A percentile compares a stretch with the other conserved stretches of the same genome.
Evolutionary conservation across 768 basidiomycete species (phyloP).

Genomic region (Calvatia gigantea): DNA sequence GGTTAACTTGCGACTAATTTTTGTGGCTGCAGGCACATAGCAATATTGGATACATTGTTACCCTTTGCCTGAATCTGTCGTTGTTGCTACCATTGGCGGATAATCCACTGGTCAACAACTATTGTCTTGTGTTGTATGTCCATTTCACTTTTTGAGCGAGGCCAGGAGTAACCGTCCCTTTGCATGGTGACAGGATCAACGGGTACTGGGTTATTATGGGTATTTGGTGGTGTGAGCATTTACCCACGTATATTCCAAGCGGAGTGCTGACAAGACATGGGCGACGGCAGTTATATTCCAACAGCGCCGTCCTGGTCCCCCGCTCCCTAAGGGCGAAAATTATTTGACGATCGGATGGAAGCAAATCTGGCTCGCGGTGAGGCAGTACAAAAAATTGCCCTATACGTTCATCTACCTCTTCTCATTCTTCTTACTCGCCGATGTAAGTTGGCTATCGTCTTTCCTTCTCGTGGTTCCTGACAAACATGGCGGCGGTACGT

Average conservation of each 20-base stretch:
- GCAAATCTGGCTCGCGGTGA: constrained; percentile 78
- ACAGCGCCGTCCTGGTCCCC: constrained; percentile 77
- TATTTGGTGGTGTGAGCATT: constrained; percentile 81
- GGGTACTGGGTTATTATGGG: constrained; percentile 76
- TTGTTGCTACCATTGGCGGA: constrained; percentile 59
- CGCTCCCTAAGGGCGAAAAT: constrained; percentile 69
- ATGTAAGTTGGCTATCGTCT: constrained; percentile 41
- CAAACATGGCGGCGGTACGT: neutral
- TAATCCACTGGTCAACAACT: constrained; percentile 70
- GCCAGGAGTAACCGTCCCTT: neutral
- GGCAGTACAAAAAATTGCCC: constrained; percentile 74
- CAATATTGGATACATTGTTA: constrained; percentile 71
- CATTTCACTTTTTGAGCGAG: neutral
- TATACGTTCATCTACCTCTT: constrained; percentile 81
- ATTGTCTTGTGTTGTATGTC: constrained; percentile 63
- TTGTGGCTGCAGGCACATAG: constrained; percentile 53
- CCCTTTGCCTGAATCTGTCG: constrained; percentile 63
- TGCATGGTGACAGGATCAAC: constrained; percentile 47
- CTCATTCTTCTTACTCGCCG: constrained; percentile 74
- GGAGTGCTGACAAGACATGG: neutral
- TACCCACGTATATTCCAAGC: too few species aligned
- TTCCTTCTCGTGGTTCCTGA: neutral
- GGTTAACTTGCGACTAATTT: neutral
- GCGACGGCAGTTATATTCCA: constrained; percentile 74
- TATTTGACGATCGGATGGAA: constrained; percentile 87